phyloP scores from a whole-genome alignment of 208 protist species.

The Phytomonas sp. region DNA sequence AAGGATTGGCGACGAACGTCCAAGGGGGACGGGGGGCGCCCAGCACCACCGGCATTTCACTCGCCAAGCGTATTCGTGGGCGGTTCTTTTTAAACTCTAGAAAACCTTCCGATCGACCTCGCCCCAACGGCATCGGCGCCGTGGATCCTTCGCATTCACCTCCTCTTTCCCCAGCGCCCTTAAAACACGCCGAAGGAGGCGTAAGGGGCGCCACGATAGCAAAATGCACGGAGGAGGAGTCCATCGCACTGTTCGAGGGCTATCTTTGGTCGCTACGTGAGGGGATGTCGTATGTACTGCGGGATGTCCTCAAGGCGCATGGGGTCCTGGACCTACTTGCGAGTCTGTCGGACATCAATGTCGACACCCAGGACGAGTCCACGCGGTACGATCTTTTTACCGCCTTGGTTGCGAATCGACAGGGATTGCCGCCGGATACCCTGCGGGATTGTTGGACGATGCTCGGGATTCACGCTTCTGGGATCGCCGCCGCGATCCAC shows the following conservation, averaged over 20 bases:
- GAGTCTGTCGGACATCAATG: constrained; percentile 18
- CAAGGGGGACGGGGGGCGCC: not conserved
- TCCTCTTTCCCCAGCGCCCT: not conserved
- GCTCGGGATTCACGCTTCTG: constrained; percentile 27
- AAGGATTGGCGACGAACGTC: not conserved
- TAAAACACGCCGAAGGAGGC: not conserved
- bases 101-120: not conserved
- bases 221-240: constrained; percentile 18
- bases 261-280: constrained; percentile 33
- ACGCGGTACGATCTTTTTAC: constrained; percentile 42
- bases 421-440: constrained; percentile 27
- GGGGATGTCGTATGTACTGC: constrained; percentile 39
- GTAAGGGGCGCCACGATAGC: not conserved
- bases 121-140: not conserved
- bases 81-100: not conserved
- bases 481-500: constrained; percentile 49
- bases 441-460: constrained; percentile 43
- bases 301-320: constrained; percentile 32
- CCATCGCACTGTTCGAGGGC: constrained; percentile 29
- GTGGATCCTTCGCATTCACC: not conserved
- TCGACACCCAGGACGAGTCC: constrained; percentile 21
- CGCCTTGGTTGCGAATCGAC: constrained; percentile 39
- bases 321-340: constrained; percentile 20
- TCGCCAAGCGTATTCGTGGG: not conserved
- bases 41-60: not conserved